Percentiles rank a stretch among this genome's conserved stretches.
These are phyloP conservation scores for Silene latifolia DNA, from an alignment of 148 eudicot genomes.

Conservation along the genomic window DNA sequence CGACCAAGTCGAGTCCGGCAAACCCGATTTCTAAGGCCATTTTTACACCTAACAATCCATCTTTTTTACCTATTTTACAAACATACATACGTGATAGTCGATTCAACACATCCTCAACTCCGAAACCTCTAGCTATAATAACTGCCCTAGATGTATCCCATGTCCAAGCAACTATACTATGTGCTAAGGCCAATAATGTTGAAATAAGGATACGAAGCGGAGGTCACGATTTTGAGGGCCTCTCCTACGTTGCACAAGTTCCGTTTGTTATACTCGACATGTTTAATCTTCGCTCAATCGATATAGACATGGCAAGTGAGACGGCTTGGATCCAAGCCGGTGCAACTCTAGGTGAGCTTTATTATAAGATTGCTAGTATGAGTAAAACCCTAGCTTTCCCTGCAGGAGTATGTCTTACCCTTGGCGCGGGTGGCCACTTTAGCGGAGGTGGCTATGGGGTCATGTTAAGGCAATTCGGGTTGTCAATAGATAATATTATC, in stretches of 20 bases:
- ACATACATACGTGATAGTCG: constrained; percentile 14
- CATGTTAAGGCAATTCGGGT: constrained; percentile 34
- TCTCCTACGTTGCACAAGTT: constrained; percentile 26
- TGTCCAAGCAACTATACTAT: constrained; percentile 21
- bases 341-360: constrained; percentile 35
- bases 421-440: constrained; percentile 34
- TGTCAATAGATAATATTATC: constrained; percentile 29
- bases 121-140: constrained; percentile 14
- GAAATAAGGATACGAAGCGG: constrained; percentile 10
- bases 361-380: constrained; percentile 22
- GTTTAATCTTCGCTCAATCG: constrained; percentile 26
- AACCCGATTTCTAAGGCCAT: constrained; percentile 24
- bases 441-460: constrained; percentile 36
- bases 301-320: constrained; percentile 21
- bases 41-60: constrained; percentile 14
- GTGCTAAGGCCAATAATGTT: constrained; percentile 21
- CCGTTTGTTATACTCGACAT: constrained; percentile 27
- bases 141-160: constrained; percentile 21
- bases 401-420: constrained; percentile 26
- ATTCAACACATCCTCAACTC: constrained; percentile 10
- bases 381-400: constrained; percentile 33
- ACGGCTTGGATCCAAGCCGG: constrained; percentile 35
- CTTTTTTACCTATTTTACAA: constrained; percentile 13
- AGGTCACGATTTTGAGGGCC: constrained; percentile 20
- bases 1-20: constrained; percentile 12